Evolutionary conservation across 2,329 filamentous ascomycete species (phyloP).

Genomic region (Mariannaea sp.): DNA sequence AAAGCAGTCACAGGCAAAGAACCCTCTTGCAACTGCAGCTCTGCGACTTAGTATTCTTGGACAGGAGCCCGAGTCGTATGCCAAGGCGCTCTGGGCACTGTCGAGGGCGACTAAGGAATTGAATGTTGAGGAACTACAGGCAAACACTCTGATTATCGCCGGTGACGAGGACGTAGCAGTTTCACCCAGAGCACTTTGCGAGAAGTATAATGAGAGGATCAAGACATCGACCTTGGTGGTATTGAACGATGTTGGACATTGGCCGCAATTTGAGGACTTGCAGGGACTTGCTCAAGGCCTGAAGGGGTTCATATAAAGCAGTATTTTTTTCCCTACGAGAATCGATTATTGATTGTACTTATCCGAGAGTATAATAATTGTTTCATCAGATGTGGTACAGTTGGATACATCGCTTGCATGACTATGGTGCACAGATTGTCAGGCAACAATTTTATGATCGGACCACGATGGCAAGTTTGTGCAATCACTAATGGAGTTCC

Average conservation of each 20-base stretch:
- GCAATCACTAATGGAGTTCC: too few relatives aligned
- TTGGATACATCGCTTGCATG: too few relatives aligned
- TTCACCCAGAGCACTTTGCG: conserved; percentile 42
- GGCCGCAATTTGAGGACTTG: conserved; percentile 55
- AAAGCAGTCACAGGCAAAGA: conserved; percentile 25
- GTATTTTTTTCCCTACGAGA: not conserved
- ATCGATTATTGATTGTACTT: too few relatives aligned
- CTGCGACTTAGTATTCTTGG: conserved; percentile 50
- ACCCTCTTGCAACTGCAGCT: conserved; percentile 49
- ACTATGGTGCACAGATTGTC: too few relatives aligned
- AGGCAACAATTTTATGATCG: too few relatives aligned
- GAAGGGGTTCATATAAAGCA: conserved; percentile 7
- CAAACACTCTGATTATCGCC: conserved; percentile 48
- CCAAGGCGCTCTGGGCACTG: conserved; percentile 57
- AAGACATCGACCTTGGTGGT: conserved; percentile 39
- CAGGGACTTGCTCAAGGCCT: conserved; percentile 39
- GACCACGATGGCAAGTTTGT: too few relatives aligned
- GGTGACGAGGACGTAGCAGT: conserved; percentile 53
- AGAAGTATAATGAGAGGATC: conserved; percentile 40
- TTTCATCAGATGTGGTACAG: too few relatives aligned
- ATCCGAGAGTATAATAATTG: too few relatives aligned
- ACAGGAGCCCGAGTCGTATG: conserved; percentile 59
- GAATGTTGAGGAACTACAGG: conserved; percentile 41
- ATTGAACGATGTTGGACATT: conserved; percentile 52
- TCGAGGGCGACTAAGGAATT: conserved; percentile 44